Base-by-base conservation (phyloP, 225 moss, liverwort and hornwort species). In the Pleurozium schreberi region DNA sequence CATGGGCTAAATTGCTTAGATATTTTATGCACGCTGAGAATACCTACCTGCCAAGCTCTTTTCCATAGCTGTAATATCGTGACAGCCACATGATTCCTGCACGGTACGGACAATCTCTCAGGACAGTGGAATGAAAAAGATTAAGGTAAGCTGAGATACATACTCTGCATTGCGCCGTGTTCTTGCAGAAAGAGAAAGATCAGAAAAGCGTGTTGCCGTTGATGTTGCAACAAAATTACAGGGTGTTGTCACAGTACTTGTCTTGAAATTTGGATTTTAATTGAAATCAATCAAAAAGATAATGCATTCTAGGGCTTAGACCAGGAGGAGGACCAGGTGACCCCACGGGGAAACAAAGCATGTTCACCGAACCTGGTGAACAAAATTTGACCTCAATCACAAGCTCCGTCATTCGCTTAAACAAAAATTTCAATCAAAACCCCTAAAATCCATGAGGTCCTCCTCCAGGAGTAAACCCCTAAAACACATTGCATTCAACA, bases 41-140 rank as follows among this genome's bases (percentile, higher is more conserved):
- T 28, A 58, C 77, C 73, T 60, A 93, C 91, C 91, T 88, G 88
- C 88, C 83, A 89, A 88, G 88, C 83, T 89, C 86, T 53, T 91
- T 82, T 91, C 89, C 88, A 91, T 83, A 79, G 82, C 88, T 83
- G 83, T 31, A 59, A 88, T 75, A 79, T 83, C 86, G 74, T 83
- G 89, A 86, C 88, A 88, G 47, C 74, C 83, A 83, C 74, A 86
- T 80, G 89, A 85, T 78, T 89, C 89, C 93, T 93, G 86, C 79
- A 87, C 27, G 50, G 58, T 89, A 81, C 43, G 74, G 60, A 74
- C 66, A 53, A 83, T 86, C 60, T 69, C 33, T 85, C 69, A 86
- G n/a, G 38, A 53, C n/a, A n/a, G 42, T 52, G n/a, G 50, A 52
- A 71, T 81, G 59, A 21, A 15, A 77, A 59, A 40, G 14, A 77